Evolutionary conservation across 1,284 basidiomycete genomes (phyloP).

Genomic region (Pholiota adiposa): DNA sequence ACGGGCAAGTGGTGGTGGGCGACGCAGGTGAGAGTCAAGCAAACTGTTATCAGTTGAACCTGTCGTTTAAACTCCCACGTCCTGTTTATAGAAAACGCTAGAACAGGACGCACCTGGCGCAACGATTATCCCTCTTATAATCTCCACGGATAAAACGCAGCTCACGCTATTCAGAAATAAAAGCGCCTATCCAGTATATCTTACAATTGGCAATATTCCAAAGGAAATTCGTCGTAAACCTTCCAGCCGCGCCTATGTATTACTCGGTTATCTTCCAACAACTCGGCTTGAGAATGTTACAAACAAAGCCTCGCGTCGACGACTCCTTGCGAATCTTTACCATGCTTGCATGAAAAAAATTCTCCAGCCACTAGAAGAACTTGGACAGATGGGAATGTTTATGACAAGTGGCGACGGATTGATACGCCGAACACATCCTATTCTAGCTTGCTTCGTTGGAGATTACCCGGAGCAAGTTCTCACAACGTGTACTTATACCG

Average conservation of each 20-base stretch:
- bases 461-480: constrained; percentile 34
- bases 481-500: constrained; percentile 14
- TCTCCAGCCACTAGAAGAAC: constrained; percentile 29
- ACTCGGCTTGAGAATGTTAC: constrained; percentile 32
- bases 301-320: constrained; percentile 25
- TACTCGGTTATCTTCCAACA: constrained; percentile 40
- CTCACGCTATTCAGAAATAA: constrained; percentile 40
- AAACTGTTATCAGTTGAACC: no score
- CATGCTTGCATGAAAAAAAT: constrained; percentile 35
- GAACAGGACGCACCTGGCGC: no score
- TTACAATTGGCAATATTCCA: constrained; percentile 49
- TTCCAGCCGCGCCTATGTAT: constrained; percentile 33
- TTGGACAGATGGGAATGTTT: constrained; percentile 29
- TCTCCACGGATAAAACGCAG: constrained; percentile 44
- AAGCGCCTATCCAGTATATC: constrained; percentile 43
- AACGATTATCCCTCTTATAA: constrained; percentile 43
- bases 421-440: constrained; percentile 28
- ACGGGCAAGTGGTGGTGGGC: constrained; percentile 43
- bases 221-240: constrained; percentile 33
- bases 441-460: constrained; percentile 28
- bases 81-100: no score
- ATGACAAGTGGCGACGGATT: constrained; percentile 32
- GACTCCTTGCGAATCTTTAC: constrained; percentile 33
- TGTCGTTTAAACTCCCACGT: no score
- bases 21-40: constrained; percentile 30